These are phyloP conservation scores for Medicago arabica DNA, from an alignment of 306 rosid genomes.

Conservation along the genomic window DNA sequence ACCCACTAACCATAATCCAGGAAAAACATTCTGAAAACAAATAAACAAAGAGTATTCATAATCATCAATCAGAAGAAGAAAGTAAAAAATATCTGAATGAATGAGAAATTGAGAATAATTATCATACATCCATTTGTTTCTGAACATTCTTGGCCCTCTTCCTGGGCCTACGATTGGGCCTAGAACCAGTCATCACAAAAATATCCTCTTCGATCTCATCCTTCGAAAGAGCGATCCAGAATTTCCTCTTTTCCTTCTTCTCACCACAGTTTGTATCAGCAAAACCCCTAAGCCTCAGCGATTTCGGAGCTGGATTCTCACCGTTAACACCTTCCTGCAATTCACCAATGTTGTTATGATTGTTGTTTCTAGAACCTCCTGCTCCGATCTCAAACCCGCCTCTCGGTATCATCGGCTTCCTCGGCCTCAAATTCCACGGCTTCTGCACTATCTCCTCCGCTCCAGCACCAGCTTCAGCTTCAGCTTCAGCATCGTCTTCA, in stretches of 20 bases:
- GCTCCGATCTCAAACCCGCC: slow-evolving; percentile 46
- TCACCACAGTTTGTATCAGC: slow-evolving; percentile 58
- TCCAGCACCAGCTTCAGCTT: slow-evolving; percentile 43
- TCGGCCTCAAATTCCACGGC: slow-evolving; percentile 80
- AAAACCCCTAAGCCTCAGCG: slow-evolving; percentile 77
- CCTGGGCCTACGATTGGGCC: slow-evolving; percentile 85
- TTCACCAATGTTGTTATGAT: slow-evolving; percentile 43
- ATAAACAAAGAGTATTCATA: neutral
- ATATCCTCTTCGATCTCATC: slow-evolving; percentile 97
- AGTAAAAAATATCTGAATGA: neutral
- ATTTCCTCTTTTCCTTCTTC: slow-evolving; percentile 84
- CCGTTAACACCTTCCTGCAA: slow-evolving; percentile 51
- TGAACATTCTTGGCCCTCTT: slow-evolving; percentile 89
- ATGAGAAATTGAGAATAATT: slow-evolving; percentile 25
- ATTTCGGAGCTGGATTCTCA: slow-evolving; percentile 64
- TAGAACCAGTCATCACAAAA: slow-evolving; percentile 87
- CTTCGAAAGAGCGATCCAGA: slow-evolving; percentile 92
- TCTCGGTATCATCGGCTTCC: slow-evolving; percentile 59
- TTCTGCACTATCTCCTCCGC: slow-evolving; percentile 53
- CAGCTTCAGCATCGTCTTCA: slow-evolving; percentile 39
- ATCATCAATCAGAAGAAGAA: neutral
- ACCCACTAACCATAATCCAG: slow-evolving; percentile 95
- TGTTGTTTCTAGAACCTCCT: slow-evolving; percentile 44
- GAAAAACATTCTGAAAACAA: slow-evolving; percentile 68
- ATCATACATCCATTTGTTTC: slow-evolving; percentile 83